Evolutionary conservation across 352 stramenopile genomes (phyloP).

Genomic region (Phytophthora citrophthora): DNA sequence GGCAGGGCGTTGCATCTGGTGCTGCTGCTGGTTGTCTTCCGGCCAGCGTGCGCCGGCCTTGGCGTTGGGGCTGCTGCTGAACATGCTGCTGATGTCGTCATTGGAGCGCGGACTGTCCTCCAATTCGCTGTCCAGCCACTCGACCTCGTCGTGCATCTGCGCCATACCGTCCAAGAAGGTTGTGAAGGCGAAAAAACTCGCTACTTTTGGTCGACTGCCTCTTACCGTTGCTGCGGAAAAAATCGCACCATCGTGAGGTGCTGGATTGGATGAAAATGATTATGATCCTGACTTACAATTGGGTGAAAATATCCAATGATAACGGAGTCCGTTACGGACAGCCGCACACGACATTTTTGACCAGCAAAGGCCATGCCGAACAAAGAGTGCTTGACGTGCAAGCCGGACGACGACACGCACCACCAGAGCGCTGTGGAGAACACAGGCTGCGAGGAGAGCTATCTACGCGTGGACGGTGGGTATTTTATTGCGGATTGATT

Average conservation of each 20-base stretch:
- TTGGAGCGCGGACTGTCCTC: constrained; percentile 71
- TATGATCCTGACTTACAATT: constrained; percentile 14
- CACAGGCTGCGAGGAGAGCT: constrained; percentile 71
- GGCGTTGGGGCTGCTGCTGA: constrained; percentile 73
- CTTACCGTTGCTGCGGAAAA: constrained; percentile 27
- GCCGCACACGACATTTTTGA: constrained; percentile 1
- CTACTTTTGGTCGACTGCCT: constrained; percentile 2
- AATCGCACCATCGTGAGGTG: constrained; percentile 2
- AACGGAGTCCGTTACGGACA: constrained; percentile 4
- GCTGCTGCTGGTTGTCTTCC: constrained; percentile 17
- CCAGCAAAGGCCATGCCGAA: constrained; percentile 46
- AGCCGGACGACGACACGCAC: constrained; percentile 68
- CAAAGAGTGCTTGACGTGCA: constrained; percentile 77
- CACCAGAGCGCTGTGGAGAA: constrained; percentile 71
- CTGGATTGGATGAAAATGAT: constrained; percentile 20
- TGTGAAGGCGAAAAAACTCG: constrained; percentile 6
- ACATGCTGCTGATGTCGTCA: constrained; percentile 77
- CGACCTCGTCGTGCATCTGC: constrained; percentile 39
- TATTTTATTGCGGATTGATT: constrained; percentile 2
- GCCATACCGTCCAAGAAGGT: constrained; percentile 27
- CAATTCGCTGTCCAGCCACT: constrained; percentile 79
- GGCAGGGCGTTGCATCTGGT: constrained; percentile 33
- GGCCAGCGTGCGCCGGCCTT: constrained; percentile 29
- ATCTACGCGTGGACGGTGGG: constrained; percentile 70
- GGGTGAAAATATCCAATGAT: constrained; percentile 21